Percentiles rank a stretch among this genome's conserved stretches.
Evolutionary conservation across 345 rosid species (phyloP).

Genomic region (Dipteronia dyeriana): DNA sequence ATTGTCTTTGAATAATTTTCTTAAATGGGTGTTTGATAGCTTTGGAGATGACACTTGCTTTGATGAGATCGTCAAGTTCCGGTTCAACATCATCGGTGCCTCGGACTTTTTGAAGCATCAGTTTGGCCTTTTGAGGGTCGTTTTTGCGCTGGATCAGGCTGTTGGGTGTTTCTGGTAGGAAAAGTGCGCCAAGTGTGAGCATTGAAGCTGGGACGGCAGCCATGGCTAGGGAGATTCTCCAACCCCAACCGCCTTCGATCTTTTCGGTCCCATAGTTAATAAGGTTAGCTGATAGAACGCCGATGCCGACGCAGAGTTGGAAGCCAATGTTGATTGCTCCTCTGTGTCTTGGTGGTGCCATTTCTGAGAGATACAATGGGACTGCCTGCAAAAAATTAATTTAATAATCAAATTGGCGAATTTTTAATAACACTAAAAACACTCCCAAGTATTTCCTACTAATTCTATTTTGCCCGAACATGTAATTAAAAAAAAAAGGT

Average conservation of each 20-base stretch:
- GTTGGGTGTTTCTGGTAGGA: conserved; percentile 54
- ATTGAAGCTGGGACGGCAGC: conserved; percentile 41
- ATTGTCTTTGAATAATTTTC: conserved; percentile 30
- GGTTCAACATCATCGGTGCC: conserved; percentile 33
- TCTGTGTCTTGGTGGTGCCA: conserved; percentile 46
- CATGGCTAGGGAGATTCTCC: conserved; percentile 47
- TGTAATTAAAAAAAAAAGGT: too few species aligned
- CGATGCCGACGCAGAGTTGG: conserved; percentile 35
- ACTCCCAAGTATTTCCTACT: too few species aligned
- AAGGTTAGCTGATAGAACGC: conserved; percentile 37
- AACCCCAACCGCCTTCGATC: conserved; percentile 46
- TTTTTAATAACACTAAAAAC: too few species aligned
- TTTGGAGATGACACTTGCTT: conserved; percentile 35
- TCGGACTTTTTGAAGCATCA: conserved; percentile 32
- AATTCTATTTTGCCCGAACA: too few species aligned
- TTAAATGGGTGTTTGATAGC: conserved; percentile 29
- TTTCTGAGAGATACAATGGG: conserved; percentile 49
- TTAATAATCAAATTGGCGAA: too few species aligned
- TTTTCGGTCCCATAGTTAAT: conserved; percentile 39
- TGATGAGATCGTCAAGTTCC: conserved; percentile 43
- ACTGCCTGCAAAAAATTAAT: conserved; percentile 31
- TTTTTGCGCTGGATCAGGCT: conserved; percentile 38
- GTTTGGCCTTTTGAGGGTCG: conserved; percentile 25
- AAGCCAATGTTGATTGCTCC: conserved; percentile 45
- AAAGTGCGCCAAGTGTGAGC: conserved; percentile 34